A percentile compares a stretch with the other conserved stretches of the same genome.
Evolutionary conservation across 2,329 filamentous ascomycete species (phyloP).

Genomic region (Aspergillus piperis): DNA sequence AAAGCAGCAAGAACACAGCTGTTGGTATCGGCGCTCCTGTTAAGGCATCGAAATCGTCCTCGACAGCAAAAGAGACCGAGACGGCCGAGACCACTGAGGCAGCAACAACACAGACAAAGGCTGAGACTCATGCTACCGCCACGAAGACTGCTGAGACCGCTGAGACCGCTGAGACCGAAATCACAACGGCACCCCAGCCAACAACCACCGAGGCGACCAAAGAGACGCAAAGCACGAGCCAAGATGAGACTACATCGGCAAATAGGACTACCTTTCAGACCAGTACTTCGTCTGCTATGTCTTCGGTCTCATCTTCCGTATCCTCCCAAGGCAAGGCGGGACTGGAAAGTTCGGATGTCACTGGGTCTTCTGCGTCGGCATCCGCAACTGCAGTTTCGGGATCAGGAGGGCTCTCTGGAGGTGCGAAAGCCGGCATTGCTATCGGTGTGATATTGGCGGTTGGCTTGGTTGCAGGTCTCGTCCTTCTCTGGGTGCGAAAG

Average conservation of each 20-base stretch:
- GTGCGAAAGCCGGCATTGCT: constrained; percentile 76
- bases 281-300: constrained; percentile 20
- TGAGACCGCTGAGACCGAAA: constrained; percentile 11
- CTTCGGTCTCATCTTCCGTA: constrained; percentile 14
- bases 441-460: constrained; percentile 76
- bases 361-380: constrained; percentile 23
- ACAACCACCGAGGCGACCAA: constrained; percentile 19
- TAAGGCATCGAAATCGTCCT: constrained; percentile 12
- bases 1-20: constrained; percentile 19
- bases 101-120: constrained; percentile 11
- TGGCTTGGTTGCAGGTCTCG: constrained; percentile 64
- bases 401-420: constrained; percentile 44
- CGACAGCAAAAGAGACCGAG: constrained; percentile 13
- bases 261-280: constrained; percentile 25
- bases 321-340: constrained; percentile 13
- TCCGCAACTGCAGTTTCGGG: constrained; percentile 28
- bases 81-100: constrained; percentile 10
- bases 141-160: constrained; percentile 15
- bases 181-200: constrained; percentile 18
- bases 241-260: constrained; percentile 11
- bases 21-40: constrained; percentile 38
- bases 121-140: constrained; percentile 15
- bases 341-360: constrained; percentile 21
- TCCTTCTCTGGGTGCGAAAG: constrained; percentile 74
- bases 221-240: constrained; percentile 5